Base-by-base conservation (phyloP, 148 eudicot genomes). In the Chenopodium quinoa region DNA sequence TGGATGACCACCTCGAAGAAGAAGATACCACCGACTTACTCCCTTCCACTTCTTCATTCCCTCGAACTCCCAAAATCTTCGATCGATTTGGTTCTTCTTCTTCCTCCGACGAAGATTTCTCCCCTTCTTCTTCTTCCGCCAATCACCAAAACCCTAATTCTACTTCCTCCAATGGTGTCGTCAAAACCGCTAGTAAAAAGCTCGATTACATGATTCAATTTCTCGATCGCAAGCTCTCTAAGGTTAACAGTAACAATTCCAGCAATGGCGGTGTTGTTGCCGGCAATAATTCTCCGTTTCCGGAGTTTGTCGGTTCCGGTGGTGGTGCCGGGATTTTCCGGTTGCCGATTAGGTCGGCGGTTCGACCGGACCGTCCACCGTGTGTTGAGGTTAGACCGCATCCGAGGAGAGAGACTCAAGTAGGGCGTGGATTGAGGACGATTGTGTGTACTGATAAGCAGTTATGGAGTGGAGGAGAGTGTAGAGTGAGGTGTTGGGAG, bases 201-300 rank as follows among this genome's bases (percentile, higher is more conserved):
- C 88, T 96, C 32, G 98, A 96, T 86, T 87, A 92, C 83, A 97
- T 92, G 98, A 91, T 94, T 23, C 91, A 90, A 78, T 90, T 87
- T 75, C 83, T 97, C 9, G 95, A 96, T 82, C 88, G 92, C 20
- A 93, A 93, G 76, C 89, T 96, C 2, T 85, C 91, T 8, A 84
- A 81, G 23, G 76, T 47, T 8, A 71, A 70, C 7, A 67, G 63
- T n/a, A 46, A 56, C n/a, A 67, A 60, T 37, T 54, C 17, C 20
- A 78, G 19, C 31, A 76, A 7, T 54, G 77, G 48, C 46, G 58
- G 20, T 52, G 19, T 47, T 13, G 78, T 32, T 37, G 78, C 27
- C 32, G 48, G n/a, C 40, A 12, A 20, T 19, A 52, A 50, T 52
- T 27, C 13, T 4, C 80, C 88, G 13, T 83, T 94, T 40, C 90